These are phyloP conservation scores for Fraxinus nigra DNA, from an alignment of 305 asterid species.

Conservation along the genomic window DNA sequence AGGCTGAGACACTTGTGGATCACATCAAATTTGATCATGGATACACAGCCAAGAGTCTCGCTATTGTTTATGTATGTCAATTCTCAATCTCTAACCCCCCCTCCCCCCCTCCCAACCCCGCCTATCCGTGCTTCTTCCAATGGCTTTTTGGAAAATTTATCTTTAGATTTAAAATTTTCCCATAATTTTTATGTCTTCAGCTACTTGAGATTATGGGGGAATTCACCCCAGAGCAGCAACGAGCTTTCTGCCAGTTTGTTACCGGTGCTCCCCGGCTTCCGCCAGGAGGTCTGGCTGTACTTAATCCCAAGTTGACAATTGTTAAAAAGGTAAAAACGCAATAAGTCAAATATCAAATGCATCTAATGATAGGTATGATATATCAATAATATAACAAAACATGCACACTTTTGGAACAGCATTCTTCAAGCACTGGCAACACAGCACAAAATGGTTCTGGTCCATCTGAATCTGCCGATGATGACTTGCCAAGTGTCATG, in stretches of 20 bases:
- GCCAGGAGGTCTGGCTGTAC: constrained; percentile 91
- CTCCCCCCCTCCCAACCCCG: background rate
- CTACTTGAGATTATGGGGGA: constrained; percentile 96
- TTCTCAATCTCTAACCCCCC: background rate
- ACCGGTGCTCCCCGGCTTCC: constrained; percentile 99
- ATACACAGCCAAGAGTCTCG: constrained; percentile 94
- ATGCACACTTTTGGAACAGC: constrained; percentile 44
- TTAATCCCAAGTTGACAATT: constrained; percentile 94
- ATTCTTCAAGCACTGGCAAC: constrained; percentile 51
- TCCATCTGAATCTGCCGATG: constrained; percentile 80
- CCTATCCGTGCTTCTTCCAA: background rate
- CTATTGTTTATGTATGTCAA: constrained; percentile 61
- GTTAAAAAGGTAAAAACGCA: constrained; percentile 77
- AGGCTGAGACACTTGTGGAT: constrained; percentile 88
- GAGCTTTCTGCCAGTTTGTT: constrained; percentile 95
- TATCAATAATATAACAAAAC: constrained; percentile 1
- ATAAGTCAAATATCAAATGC: background rate
- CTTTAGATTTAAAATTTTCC: background rate
- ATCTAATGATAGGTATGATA: background rate
- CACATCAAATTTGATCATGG: constrained; percentile 99
- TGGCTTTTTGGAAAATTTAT: background rate
- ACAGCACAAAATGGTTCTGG: constrained; percentile 56
- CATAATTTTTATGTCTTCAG: constrained; percentile 34
- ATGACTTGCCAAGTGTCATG: constrained; percentile 98
- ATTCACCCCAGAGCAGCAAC: constrained; percentile 88